Evolutionary conservation across 352 stramenopile genomes (phyloP).

Genomic region (Phytophthora tubulina): DNA sequence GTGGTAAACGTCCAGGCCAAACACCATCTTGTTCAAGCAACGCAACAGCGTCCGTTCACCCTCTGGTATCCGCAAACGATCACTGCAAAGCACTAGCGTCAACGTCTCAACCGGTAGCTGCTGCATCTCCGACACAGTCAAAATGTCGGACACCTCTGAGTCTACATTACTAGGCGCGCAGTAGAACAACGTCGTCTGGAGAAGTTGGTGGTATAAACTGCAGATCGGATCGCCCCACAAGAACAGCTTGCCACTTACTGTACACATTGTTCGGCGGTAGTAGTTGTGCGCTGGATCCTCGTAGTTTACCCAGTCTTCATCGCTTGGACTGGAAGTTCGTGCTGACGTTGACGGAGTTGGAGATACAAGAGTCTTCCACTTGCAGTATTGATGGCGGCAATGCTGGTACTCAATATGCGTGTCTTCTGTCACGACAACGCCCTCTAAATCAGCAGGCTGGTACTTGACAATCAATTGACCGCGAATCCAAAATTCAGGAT

Average conservation of each 20-base stretch:
- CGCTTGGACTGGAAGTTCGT: constrained; percentile 7
- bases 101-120: constrained; percentile 61
- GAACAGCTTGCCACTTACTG: constrained; percentile 39
- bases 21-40: constrained; percentile 53
- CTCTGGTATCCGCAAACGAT: constrained; percentile 59
- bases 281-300: constrained; percentile 35
- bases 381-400: constrained; percentile 30
- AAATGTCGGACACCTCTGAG: constrained; percentile 29
- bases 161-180: constrained; percentile 29
- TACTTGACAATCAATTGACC: constrained; percentile 41
- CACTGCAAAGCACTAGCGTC: constrained; percentile 59
- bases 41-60: constrained; percentile 59
- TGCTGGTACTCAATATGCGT: constrained; percentile 41
- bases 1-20: constrained; percentile 27
- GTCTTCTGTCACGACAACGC: constrained; percentile 34
- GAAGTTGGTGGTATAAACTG: constrained; percentile 71
- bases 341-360: not conserved
- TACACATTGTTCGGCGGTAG: constrained; percentile 36
- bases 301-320: constrained; percentile 35
- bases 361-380: constrained; percentile 39
- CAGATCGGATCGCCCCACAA: constrained; percentile 66
- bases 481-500: constrained; percentile 39
- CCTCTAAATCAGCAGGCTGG: constrained; percentile 14
- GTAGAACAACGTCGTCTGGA: constrained; percentile 68
- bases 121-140: constrained; percentile 44